phyloP scores from a whole-genome alignment of 352 stramenopile species.

The Pythium chondricola region DNA sequence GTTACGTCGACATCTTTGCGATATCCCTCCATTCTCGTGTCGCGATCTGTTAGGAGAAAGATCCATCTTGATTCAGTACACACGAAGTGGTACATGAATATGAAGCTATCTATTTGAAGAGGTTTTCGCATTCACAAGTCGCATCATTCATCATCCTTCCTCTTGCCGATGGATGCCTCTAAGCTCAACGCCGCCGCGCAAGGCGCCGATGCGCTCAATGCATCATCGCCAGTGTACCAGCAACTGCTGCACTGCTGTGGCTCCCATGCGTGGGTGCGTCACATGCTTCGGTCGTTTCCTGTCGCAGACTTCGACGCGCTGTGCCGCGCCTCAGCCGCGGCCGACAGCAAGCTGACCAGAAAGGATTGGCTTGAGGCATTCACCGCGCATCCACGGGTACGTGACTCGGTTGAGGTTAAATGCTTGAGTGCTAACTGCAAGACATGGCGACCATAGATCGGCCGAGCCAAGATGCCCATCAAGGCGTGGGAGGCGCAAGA shows the following conservation, averaged over 20 bases:
- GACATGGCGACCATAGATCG: constrained; percentile 33
- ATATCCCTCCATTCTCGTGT: no score
- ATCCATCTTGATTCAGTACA: no score
- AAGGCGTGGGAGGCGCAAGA: constrained; percentile 72
- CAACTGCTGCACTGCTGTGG: constrained; percentile 61
- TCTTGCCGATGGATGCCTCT: constrained; percentile 12
- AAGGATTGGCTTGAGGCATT: constrained; percentile 73
- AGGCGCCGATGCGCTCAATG: constrained; percentile 11
- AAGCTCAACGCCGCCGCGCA: constrained; percentile 36
- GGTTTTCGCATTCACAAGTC: background rate
- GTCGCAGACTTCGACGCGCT: constrained; percentile 34
- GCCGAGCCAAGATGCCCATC: constrained; percentile 55
- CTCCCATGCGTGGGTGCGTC: constrained; percentile 38
- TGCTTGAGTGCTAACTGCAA: background rate
- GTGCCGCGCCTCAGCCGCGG: constrained; percentile 31
- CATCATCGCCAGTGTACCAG: constrained; percentile 24
- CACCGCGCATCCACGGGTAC: constrained; percentile 49
- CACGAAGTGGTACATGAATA: no score
- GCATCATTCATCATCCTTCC: background rate
- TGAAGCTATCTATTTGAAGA: background rate
- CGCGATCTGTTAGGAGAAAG: no score
- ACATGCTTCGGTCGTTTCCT: constrained; percentile 35
- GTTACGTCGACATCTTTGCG: no score
- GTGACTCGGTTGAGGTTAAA: constrained; percentile 1
- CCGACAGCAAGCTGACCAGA: constrained; percentile 29